A percentile compares a stretch with the other conserved stretches of the same genome.
Evolutionary conservation across 805 yeast species (phyloP).

Genomic region (Candida xyloterini): DNA sequence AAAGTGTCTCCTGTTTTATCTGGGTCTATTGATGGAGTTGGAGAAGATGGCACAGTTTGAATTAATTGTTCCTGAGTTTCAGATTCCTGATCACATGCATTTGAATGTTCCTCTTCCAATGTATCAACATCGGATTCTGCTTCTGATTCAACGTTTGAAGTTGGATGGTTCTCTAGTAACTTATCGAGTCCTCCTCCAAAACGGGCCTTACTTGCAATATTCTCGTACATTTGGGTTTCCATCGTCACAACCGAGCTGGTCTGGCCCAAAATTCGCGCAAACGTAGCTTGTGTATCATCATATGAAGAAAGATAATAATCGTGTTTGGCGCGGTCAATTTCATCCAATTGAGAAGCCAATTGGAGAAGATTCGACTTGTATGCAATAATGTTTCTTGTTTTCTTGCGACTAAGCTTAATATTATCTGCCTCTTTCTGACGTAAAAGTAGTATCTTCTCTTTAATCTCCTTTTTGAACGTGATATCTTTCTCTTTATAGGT

Average conservation of each 20-base stretch:
- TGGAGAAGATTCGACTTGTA: slow-evolving; percentile 66
- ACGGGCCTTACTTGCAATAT: slow-evolving; percentile 82
- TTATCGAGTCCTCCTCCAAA: slow-evolving; percentile 83
- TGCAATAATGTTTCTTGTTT: slow-evolving; percentile 60
- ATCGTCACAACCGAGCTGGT: slow-evolving; percentile 70
- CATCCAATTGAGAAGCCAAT: slow-evolving; percentile 73
- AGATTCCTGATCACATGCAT: no score
- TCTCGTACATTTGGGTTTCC: slow-evolving; percentile 77
- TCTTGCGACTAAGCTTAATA: slow-evolving; percentile 53
- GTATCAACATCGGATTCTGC: not conserved
- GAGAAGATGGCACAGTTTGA: not conserved
- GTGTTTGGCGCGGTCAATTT: slow-evolving; percentile 70
- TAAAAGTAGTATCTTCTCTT: slow-evolving; percentile 48
- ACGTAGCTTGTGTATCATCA: slow-evolving; percentile 60
- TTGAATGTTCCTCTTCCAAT: not conserved
- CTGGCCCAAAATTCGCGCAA: slow-evolving; percentile 47
- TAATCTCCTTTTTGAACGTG: slow-evolving; percentile 52
- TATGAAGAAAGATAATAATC: slow-evolving; percentile 68
- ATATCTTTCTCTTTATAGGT: slow-evolving; percentile 48
- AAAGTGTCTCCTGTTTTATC: slow-evolving; percentile 20
- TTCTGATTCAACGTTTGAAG: not conserved
- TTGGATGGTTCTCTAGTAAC: slow-evolving; percentile 16
- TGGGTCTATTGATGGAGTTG: slow-evolving; percentile 5
- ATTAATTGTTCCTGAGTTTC: not conserved
- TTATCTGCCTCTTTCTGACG: slow-evolving; percentile 62